Evolutionary conservation across 345 rosid genomes (phyloP).

Genomic region (Syzygium aqueum): DNA sequence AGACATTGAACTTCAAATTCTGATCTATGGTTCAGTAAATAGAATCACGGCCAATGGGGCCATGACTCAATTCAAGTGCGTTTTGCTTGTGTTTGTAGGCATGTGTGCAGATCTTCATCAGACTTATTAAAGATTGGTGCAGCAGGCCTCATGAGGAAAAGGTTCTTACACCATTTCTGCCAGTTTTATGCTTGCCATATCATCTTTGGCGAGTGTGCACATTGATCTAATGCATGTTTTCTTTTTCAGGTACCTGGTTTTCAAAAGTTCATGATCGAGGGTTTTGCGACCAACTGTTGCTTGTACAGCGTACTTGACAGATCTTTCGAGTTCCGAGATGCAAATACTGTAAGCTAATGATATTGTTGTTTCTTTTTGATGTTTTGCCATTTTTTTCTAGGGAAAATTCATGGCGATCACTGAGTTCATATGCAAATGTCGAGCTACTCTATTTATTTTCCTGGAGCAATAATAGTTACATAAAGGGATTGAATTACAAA

Average conservation of each 20-base stretch:
- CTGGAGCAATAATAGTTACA: not conserved
- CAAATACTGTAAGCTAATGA: slow-evolving; percentile 63
- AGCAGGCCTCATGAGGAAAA: slow-evolving; percentile 47
- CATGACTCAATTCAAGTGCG: not conserved
- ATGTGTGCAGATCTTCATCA: slow-evolving; percentile 84
- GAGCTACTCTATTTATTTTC: not conserved
- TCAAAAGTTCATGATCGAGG: slow-evolving; percentile 57
- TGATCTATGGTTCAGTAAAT: not conserved
- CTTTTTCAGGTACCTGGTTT: slow-evolving; percentile 75
- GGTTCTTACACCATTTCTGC: slow-evolving; percentile 24
- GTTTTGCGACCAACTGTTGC: slow-evolving; percentile 76
- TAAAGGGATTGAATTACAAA: not conserved
- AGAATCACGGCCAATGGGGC: not conserved
- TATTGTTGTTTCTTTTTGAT: not conserved
- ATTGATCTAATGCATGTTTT: not conserved
- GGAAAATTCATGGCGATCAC: not conserved
- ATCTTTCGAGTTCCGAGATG: slow-evolving; percentile 84
- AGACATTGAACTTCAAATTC: not conserved
- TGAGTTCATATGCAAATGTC: not conserved
- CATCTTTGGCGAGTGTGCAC: not conserved
- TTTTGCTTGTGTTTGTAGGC: slow-evolving; percentile 33
- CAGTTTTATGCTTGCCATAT: not conserved
- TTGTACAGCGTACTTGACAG: slow-evolving; percentile 75
- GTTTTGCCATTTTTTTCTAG: not conserved
- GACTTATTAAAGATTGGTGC: slow-evolving; percentile 92